Evolutionary conservation across 371 early-diverging fungal genomes (phyloP).

Genomic region (Actinomucor elegans): DNA sequence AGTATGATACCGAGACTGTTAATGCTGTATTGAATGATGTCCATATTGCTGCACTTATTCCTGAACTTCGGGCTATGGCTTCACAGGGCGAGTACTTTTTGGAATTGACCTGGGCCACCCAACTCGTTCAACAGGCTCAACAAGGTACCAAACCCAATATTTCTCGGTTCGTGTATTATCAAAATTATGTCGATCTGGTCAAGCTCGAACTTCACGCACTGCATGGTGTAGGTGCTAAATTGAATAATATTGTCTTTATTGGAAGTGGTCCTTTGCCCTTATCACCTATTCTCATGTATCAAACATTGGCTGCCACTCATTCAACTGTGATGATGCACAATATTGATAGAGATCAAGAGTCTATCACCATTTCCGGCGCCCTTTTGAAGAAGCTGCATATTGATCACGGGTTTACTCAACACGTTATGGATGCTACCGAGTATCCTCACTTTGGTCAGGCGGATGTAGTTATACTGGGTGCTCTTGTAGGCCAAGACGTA

Average conservation of each 20-base stretch:
- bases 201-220: slow-evolving; percentile 35
- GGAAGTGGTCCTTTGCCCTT: slow-evolving; percentile 50
- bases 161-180: slow-evolving; percentile 33
- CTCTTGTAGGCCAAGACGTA: slow-evolving; percentile 27
- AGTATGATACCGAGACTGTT: slow-evolving; percentile 5
- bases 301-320: not conserved
- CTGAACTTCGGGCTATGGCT: slow-evolving; percentile 23
- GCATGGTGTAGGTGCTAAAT: slow-evolving; percentile 23
- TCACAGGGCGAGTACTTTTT: slow-evolving; percentile 31
- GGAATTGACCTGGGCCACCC: slow-evolving; percentile 27
- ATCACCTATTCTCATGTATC: slow-evolving; percentile 36
- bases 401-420: slow-evolving; percentile 11
- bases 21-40: slow-evolving; percentile 12
- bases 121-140: not conserved
- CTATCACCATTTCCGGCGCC: slow-evolving; percentile 16
- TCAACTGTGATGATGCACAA: slow-evolving; percentile 16
- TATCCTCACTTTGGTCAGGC: slow-evolving; percentile 17
- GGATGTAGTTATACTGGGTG: slow-evolving; percentile 39
- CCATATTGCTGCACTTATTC: slow-evolving; percentile 4
- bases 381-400: slow-evolving; percentile 17
- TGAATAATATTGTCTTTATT: slow-evolving; percentile 30
- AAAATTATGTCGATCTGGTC: slow-evolving; percentile 40
- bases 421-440: slow-evolving; percentile 14
- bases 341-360: slow-evolving; percentile 25
- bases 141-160: not conserved